Evolutionary conservation across 345 rosid species (phyloP), one percentile per base, ranked within the genome.

Genomic region (Moringa oleifera): DNA sequence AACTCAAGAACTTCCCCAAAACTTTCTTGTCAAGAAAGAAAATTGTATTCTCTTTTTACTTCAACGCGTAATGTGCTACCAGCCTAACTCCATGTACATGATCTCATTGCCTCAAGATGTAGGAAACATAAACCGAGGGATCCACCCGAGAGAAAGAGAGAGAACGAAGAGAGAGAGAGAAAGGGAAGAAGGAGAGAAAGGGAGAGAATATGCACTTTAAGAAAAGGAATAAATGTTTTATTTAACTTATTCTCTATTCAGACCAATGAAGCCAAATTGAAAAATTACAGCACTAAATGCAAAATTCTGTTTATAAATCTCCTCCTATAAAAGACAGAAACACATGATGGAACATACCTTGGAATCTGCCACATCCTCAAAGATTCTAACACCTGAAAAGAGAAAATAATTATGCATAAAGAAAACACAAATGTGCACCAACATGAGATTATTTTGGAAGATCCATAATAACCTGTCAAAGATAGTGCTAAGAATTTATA

Each of bases 321-420:
- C 13, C 47, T 7, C 17, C 47, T 1, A 41, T 7, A 1, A 41
- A 41, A 41, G 17, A 41, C 6, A 19, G 51, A 18, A 51, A 5
- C 9, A 52, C 7, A 62, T 0, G 23, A 45, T 41, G 25, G 58
- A 31, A 52, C 53, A 69, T 86, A 93, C 98, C 98, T 93, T 93
- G 62, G 76, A 58, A 71, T 85, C 76, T 61, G 90, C 79, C 53
- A 86, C 81, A 68, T 93, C 96, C 80, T 93, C 97, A 75, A 93
- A 85, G 75, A 93, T 88, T 82, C 98, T 82, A 68, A 87, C 82
- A 74, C 98, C 97, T 93, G 86, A 73, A 78, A 83, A 61, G 64
- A 73, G 62, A 68, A 23, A 58, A 58, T 31, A 64, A 62, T 9
- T 7, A 41, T 41, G 47, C 12, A 15, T 16, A 41, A 11, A 16